phyloP scores from a whole-genome alignment of 2,329 filamentous ascomycete species.

The Colletotrichum scovillei region DNA sequence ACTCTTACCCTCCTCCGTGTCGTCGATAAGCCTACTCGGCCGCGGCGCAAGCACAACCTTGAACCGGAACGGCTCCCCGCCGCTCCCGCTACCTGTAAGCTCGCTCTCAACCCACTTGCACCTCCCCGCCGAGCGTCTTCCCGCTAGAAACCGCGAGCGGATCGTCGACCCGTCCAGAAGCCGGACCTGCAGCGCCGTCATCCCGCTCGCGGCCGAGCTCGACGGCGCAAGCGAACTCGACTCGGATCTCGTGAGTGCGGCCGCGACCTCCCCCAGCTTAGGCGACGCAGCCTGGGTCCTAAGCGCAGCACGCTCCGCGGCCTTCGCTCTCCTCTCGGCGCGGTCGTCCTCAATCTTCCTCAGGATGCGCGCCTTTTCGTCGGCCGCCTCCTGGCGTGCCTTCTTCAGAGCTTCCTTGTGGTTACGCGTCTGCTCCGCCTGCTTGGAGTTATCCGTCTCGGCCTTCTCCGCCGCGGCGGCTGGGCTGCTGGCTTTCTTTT shows the following conservation, averaged over 20 bases:
- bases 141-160: conserved; percentile 75
- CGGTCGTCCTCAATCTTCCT: conserved; percentile 83
- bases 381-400: conserved; percentile 72
- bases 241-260: conserved; percentile 45
- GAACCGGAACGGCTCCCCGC: conserved; percentile 78
- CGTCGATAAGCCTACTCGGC: conserved; percentile 79
- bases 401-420: conserved; percentile 69
- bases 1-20: conserved; percentile 77
- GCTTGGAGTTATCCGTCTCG: conserved; percentile 44
- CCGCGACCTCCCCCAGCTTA: conserved; percentile 44
- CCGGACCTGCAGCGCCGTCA: conserved; percentile 77
- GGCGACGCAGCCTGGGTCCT: conserved; percentile 41
- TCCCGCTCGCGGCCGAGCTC: conserved; percentile 39
- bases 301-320: conserved; percentile 61
- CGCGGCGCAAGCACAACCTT: conserved; percentile 84
- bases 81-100: conserved; percentile 62
- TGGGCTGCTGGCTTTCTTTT: conserved; percentile 59
- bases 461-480: conserved; percentile 60
- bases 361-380: conserved; percentile 78
- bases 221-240: conserved; percentile 46
- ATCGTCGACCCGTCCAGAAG: conserved; percentile 87
- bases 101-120: conserved; percentile 80
- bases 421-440: conserved; percentile 50
- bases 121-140: conserved; percentile 70
- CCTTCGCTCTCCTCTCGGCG: conserved; percentile 70